Conservation (phyloP, 192 early-diverging fungal genomes). For the Dimargaris xerosporica region DNA sequence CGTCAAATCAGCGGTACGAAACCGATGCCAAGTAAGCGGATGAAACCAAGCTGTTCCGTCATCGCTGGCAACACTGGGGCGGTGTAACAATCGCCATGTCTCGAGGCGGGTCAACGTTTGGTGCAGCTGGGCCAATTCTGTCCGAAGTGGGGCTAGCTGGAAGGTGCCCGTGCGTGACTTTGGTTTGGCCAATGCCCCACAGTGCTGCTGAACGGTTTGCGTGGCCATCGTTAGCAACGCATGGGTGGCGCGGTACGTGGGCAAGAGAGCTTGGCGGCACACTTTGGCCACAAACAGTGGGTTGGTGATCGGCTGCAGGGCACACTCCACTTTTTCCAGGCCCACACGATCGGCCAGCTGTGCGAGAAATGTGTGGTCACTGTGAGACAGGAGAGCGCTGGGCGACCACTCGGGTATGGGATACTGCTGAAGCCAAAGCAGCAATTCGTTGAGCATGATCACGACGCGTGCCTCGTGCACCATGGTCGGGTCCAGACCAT, state of each 20-base stretch:
- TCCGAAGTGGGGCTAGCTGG: background rate
- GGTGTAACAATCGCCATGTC: slow-evolving; percentile 21
- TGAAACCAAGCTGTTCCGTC: slow-evolving; percentile 12
- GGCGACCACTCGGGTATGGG: background rate
- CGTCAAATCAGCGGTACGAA: slow-evolving; percentile 29
- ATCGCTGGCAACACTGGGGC: background rate
- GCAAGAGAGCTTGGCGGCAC: slow-evolving; percentile 14
- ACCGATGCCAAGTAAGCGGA: slow-evolving; percentile 27
- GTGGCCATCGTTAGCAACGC: slow-evolving; percentile 18
- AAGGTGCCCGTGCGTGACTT: slow-evolving; percentile 3
- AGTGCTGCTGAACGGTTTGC: background rate
- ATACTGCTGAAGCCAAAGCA: background rate
- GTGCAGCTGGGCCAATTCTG: slow-evolving; percentile 2
- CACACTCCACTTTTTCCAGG: slow-evolving; percentile 10
- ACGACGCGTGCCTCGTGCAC: slow-evolving; percentile 20
- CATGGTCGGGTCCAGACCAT: slow-evolving; percentile 13
- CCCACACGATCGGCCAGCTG: background rate
- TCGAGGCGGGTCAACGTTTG: slow-evolving; percentile 21
- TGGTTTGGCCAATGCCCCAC: background rate
- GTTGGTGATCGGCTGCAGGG: slow-evolving; percentile 15
- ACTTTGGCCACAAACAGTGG: slow-evolving; percentile 12
- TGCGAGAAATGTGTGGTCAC: background rate
- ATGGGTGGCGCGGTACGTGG: slow-evolving; percentile 13
- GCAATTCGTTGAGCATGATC: slow-evolving; percentile 7
- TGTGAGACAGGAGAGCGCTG: background rate